Conservation (phyloP, 2,329 filamentous ascomycete genomes). For the Endoconidiophora laricicola region DNA sequence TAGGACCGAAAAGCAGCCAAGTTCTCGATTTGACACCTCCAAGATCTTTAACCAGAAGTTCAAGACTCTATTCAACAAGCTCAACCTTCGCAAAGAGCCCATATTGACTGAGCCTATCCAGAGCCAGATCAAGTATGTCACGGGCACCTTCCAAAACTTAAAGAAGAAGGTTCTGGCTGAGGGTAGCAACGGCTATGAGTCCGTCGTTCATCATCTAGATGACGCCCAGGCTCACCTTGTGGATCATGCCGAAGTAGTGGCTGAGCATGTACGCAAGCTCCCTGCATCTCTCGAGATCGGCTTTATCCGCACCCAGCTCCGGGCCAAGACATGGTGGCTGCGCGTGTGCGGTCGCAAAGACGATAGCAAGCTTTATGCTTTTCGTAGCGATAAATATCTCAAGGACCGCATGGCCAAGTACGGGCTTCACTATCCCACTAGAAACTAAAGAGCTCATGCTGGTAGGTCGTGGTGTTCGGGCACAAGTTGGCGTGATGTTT, state of each 20-base stretch:
- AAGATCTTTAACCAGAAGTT: not conserved
- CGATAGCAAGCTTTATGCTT: constrained; percentile 4
- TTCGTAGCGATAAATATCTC: constrained; percentile 1
- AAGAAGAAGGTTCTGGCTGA: not conserved
- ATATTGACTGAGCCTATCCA: not conserved
- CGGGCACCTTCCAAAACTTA: not conserved
- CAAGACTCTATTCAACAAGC: too few relatives aligned
- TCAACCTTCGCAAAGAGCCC: not conserved
- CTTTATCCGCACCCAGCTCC: not conserved
- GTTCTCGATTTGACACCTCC: too few relatives aligned
- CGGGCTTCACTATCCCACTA: not conserved
- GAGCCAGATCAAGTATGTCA: not conserved
- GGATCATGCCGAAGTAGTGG: not conserved
- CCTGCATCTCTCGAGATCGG: not conserved
- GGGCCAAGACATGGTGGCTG: constrained; percentile 3
- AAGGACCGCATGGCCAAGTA: constrained; percentile 1
- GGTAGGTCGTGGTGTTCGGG: not conserved
- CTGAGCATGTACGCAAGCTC: not conserved
- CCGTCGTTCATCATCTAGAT: not conserved
- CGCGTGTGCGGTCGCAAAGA: not conserved
- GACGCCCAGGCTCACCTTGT: too few relatives aligned
- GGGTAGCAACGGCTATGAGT: too few relatives aligned
- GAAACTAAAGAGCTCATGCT: not conserved
- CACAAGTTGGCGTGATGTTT: too few relatives aligned
- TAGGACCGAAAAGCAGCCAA: not conserved